Evolutionary conservation across 306 rosid species (phyloP).

Genomic region (Coriaria nepalensis): DNA sequence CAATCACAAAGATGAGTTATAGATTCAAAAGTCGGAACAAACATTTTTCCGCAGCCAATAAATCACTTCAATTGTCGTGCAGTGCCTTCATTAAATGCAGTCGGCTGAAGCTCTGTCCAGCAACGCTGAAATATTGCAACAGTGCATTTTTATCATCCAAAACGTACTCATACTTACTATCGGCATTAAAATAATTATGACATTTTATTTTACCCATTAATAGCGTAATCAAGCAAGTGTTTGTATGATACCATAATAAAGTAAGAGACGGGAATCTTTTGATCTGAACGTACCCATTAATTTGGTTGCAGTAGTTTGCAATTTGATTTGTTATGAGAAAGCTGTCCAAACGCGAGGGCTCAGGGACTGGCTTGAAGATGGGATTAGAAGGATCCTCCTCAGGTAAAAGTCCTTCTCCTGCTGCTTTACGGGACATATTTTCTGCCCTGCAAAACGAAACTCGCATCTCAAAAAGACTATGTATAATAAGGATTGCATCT

Average conservation of each 20-base stretch:
- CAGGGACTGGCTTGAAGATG: slow-evolving; percentile 64
- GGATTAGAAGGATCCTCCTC: slow-evolving; percentile 96
- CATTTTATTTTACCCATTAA: not conserved
- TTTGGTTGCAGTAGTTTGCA: slow-evolving; percentile 90
- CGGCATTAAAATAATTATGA: not conserved
- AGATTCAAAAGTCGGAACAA: too few relatives aligned
- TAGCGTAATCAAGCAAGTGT: too few relatives aligned
- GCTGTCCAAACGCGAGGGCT: slow-evolving; percentile 94
- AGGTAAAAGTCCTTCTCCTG: slow-evolving; percentile 85
- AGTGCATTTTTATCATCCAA: not conserved
- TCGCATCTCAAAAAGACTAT: not conserved
- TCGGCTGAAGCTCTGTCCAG: slow-evolving; percentile 80
- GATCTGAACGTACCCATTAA: slow-evolving; percentile 63
- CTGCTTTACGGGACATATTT: slow-evolving; percentile 59
- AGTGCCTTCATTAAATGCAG: slow-evolving; percentile 71
- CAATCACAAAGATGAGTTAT: too few relatives aligned
- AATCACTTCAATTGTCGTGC: slow-evolving; percentile 30
- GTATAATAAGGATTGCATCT: too few relatives aligned
- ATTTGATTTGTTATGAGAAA: slow-evolving; percentile 90
- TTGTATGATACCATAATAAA: not conserved
- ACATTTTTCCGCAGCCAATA: too few relatives aligned
- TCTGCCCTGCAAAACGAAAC: slow-evolving; percentile 42
- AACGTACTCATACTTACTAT: not conserved
- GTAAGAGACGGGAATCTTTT: not conserved
- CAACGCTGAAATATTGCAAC: slow-evolving; percentile 41